Conservation (phyloP, 495 filamentous ascomycete species). For the Podospora didyma region DNA sequence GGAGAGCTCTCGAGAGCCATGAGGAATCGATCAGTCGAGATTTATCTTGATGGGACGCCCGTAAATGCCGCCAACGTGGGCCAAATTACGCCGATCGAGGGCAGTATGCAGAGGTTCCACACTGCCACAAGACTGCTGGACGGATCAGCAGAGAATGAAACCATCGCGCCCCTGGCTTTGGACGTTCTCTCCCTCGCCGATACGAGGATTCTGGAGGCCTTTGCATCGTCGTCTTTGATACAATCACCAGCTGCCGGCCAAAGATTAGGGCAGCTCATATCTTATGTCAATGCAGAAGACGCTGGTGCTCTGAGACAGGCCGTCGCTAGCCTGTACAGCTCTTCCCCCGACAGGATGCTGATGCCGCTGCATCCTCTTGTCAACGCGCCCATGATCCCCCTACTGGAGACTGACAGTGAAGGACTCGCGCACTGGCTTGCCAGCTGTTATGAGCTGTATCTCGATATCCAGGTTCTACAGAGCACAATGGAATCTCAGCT, state of each 20-base stretch:
- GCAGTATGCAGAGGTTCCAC: slow-evolving; percentile 36
- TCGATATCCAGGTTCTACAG: slow-evolving; percentile 38
- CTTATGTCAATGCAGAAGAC: slow-evolving; percentile 27
- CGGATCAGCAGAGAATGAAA: slow-evolving; percentile 11
- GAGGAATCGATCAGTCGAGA: slow-evolving; percentile 90
- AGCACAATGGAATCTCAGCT: slow-evolving; percentile 30
- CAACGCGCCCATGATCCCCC: slow-evolving; percentile 53
- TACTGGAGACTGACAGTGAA: slow-evolving; percentile 27
- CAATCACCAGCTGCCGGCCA: slow-evolving; percentile 14
- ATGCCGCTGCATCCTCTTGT: slow-evolving; percentile 62
- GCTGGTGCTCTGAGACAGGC: slow-evolving; percentile 22
- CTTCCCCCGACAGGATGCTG: slow-evolving; percentile 23
- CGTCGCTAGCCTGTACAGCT: slow-evolving; percentile 18
- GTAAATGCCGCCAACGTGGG: slow-evolving; percentile 17
- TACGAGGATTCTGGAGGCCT: slow-evolving; percentile 27
- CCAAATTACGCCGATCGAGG: slow-evolving; percentile 37
- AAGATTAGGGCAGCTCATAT: slow-evolving; percentile 12
- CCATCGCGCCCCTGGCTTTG: slow-evolving; percentile 23
- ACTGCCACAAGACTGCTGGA: slow-evolving; percentile 17
- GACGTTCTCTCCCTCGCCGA: slow-evolving; percentile 36
- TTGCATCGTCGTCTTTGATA: slow-evolving; percentile 14
- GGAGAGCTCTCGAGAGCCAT: slow-evolving; percentile 95
- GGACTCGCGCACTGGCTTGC: slow-evolving; percentile 41
- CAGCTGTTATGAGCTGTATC: slow-evolving; percentile 46
- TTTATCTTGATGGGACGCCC: slow-evolving; percentile 58